phyloP scores from a whole-genome alignment of 805 yeast species.

The Teunomyces barrocoloradensis region DNA sequence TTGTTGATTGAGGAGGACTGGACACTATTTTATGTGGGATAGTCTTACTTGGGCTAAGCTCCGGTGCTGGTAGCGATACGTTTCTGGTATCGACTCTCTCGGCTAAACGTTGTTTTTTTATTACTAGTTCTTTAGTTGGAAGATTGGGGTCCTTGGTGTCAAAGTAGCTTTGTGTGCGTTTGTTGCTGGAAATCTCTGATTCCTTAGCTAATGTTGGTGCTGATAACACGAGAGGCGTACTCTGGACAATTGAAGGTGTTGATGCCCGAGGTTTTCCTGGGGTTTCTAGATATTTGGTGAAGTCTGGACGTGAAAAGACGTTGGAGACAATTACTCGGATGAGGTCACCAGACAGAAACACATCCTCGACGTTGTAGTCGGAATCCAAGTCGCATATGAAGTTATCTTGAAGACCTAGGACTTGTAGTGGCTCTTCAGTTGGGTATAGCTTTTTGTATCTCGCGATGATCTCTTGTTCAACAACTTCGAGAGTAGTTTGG shows the following conservation, averaged over 20 bases:
- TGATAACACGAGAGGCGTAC: conserved; percentile 14
- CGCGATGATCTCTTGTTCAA: conserved; percentile 52
- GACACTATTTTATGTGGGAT: conserved; percentile 24
- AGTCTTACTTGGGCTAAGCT: conserved; percentile 12
- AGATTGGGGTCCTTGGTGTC: conserved; percentile 22
- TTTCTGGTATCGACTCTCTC: conserved; percentile 15
- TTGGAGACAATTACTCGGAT: conserved; percentile 36
- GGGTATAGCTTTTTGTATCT: conserved; percentile 68
- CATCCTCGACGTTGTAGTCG: conserved; percentile 63
- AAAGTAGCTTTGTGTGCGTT: conserved; percentile 21
- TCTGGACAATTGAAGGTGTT: conserved; percentile 5
- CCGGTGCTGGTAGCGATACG: conserved; percentile 39
- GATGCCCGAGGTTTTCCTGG: not conserved
- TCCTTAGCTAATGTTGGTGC: conserved; percentile 20
- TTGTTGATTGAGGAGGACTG: conserved; percentile 3
- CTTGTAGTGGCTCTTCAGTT: conserved; percentile 49
- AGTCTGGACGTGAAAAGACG: conserved; percentile 10
- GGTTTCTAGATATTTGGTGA: not conserved
- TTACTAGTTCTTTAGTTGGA: conserved; percentile 15
- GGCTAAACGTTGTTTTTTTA: conserved; percentile 4
- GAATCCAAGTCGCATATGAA: conserved; percentile 77
- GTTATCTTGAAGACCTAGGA: conserved; percentile 64
- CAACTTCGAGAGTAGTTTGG: conserved; percentile 42
- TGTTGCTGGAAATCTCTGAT: conserved; percentile 13
- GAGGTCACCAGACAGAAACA: conserved; percentile 45